Percentiles rank a stretch among this genome's conserved stretches.
phyloP scores from a whole-genome alignment of 345 rosid species.

The Toxicodendron radicans region DNA sequence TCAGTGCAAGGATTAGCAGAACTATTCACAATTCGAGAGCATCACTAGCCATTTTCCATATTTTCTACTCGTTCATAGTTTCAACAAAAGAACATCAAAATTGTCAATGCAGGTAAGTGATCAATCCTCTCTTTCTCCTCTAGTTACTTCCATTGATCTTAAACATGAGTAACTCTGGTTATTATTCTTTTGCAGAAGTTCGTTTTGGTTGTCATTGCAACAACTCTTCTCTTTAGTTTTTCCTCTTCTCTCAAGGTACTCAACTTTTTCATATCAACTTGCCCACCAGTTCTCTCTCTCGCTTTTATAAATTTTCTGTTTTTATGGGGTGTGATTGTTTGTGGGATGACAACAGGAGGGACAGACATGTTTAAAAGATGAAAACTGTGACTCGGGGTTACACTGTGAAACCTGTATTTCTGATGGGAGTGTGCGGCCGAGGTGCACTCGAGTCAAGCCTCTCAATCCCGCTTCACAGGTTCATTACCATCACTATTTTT shows the following conservation, averaged over 20 bases:
- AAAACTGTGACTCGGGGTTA: constrained; percentile 62
- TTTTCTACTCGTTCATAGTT: not conserved
- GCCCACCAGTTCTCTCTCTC: not conserved
- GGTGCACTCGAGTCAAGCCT: constrained; percentile 72
- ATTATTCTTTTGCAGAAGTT: constrained; percentile 34
- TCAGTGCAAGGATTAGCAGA: too few relatives aligned
- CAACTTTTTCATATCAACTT: not conserved
- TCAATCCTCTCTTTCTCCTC: constrained; percentile 10
- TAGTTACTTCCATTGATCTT: constrained; percentile 10
- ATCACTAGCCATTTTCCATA: too few relatives aligned
- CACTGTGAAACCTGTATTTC: constrained; percentile 72
- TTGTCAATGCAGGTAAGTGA: not conserved
- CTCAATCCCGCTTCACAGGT: constrained; percentile 63
- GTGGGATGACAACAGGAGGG: constrained; percentile 52
- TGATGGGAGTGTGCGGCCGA: constrained; percentile 59
- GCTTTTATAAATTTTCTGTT: not conserved
- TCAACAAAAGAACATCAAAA: not conserved
- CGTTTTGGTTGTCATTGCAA: constrained; percentile 25
- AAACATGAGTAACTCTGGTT: not conserved
- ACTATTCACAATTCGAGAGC: too few relatives aligned
- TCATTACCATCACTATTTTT: not conserved
- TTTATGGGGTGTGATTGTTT: not conserved
- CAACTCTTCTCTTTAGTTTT: constrained; percentile 39
- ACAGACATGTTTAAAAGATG: constrained; percentile 55
- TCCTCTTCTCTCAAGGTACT: constrained; percentile 65